Percentiles rank a stretch among this genome's conserved stretches.
Conservation (phyloP, 2,329 filamentous ascomycete species). For the Coniella lustricola region DNA sequence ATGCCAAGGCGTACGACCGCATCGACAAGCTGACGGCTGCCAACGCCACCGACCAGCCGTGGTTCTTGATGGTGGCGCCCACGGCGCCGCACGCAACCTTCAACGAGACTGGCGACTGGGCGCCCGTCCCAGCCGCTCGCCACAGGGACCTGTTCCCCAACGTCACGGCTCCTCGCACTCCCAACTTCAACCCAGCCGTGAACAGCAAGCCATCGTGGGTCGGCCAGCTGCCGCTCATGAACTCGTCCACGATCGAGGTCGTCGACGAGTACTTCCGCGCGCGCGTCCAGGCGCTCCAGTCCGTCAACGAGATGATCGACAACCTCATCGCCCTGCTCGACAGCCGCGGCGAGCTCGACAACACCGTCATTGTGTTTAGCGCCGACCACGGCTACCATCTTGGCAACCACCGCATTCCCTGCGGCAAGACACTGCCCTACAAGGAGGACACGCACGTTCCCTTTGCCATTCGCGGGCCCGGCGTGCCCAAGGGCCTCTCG, state of each 20-base stretch:
- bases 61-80: slow-evolving; percentile 61
- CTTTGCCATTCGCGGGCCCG: slow-evolving; percentile 53
- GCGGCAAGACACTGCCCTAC: slow-evolving; percentile 46
- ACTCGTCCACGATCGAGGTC: slow-evolving; percentile 6
- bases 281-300: slow-evolving; percentile 35
- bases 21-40: slow-evolving; percentile 12
- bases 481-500: slow-evolving; percentile 35
- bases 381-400: slow-evolving; percentile 15
- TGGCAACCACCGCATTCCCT: slow-evolving; percentile 13
- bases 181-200: slow-evolving; percentile 55
- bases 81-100: slow-evolving; percentile 59
- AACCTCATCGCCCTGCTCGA: slow-evolving; percentile 25
- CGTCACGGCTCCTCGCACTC: slow-evolving; percentile 51
- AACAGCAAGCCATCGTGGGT: slow-evolving; percentile 31
- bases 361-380: slow-evolving; percentile 15
- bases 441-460: slow-evolving; percentile 55
- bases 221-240: slow-evolving; percentile 14
- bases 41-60: slow-evolving; percentile 37
- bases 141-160: slow-evolving; percentile 57
- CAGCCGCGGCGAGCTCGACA: slow-evolving; percentile 12
- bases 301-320: slow-evolving; percentile 38
- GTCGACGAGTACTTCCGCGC: slow-evolving; percentile 35
- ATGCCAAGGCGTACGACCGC: slow-evolving; percentile 26
- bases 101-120: slow-evolving; percentile 21
- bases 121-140: slow-evolving; percentile 51